A percentile compares a stretch with the other conserved stretches of the same genome.
Conservation (phyloP, 805 yeast genomes). For the Schwanniomyces pseudopolymorphus region DNA sequence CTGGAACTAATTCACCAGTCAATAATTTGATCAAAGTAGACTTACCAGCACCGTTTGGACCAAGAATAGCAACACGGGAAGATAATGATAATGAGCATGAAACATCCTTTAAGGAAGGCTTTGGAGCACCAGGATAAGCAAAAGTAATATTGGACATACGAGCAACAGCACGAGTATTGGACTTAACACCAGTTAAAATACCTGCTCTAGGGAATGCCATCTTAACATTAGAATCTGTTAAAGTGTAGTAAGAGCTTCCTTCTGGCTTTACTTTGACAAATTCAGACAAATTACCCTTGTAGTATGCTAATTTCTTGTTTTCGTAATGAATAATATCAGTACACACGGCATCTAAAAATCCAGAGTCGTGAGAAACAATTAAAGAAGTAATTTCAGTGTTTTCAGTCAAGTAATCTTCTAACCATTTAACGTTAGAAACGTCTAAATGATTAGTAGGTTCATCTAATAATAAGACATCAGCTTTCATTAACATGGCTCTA, state of each 20-base stretch:
- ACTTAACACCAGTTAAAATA: conserved; percentile 93
- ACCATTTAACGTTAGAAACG: conserved; percentile 90
- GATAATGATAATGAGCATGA: conserved; percentile 90
- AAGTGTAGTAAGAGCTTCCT: conserved; percentile 92
- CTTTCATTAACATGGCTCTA: conserved; percentile 98
- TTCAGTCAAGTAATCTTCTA: conserved; percentile 78
- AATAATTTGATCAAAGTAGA: conserved; percentile 90
- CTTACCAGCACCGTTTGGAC: conserved; percentile 99
- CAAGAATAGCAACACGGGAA: conserved; percentile 95
- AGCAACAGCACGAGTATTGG: conserved; percentile 91
- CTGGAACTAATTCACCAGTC: conserved; percentile 89
- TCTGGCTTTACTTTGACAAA: conserved; percentile 93
- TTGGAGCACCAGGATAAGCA: conserved; percentile 83
- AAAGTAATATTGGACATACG: conserved; percentile 83
- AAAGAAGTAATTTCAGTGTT: conserved; percentile 89
- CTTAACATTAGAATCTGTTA: conserved; percentile 87
- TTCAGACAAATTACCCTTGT: conserved; percentile 92
- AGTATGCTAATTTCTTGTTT: conserved; percentile 88
- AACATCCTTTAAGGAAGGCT: conserved; percentile 76
- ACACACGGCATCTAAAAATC: conserved; percentile 92
- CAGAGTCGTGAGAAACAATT: conserved; percentile 97
- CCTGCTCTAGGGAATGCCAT: conserved; percentile 99
- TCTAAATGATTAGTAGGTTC: conserved; percentile 99
- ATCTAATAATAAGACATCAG: conserved; percentile 89
- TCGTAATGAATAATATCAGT: conserved; percentile 97